Base-by-base conservation (phyloP, 1,284 basidiomycete genomes). In the Chalciporus sp. region DNA sequence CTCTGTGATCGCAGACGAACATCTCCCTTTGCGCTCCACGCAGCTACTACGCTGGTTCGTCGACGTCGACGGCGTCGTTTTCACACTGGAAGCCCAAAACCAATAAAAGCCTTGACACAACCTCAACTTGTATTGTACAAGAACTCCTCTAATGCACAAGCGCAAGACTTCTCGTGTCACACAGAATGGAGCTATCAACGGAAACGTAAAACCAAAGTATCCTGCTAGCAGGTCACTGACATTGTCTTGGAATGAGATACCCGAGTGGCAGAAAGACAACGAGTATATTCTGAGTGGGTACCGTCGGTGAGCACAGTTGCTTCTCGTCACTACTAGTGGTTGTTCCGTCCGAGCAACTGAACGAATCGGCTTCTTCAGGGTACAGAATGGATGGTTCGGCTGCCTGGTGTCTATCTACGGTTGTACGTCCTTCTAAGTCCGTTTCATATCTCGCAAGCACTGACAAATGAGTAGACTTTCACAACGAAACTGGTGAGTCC, bases 401-500 rank as follows among this genome's bases (percentile, higher is more conserved):
- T 92, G 90, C 61, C 67, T 87, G 20, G 68, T 72, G 57, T 92
- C 90, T 12, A 74, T 90, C 12, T 87, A 86, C 66, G 81, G 81
- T 42, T 94, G 91, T 92, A 72, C 71, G 87, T 78, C 46, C 42
- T 49, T 40, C 29, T 58, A 53, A 54, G 53, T 57, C 52, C 53
- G 35, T 54, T 23, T 55, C 43, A 54, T 42, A n/a, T 20, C 42
- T 68, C 44, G 52, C 39, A 42, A 49, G 48, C 40, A 41, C 37
- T 31, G 16, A 35, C 52, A 53, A 58, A 53, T 56, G 51, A 19
- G 7, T 57, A 93, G 92, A 91, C 72, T 63, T 92, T 51, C 92
- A 94, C 70, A 94, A 94, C 63, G 91, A 94, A 73, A 92, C 88
- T 55, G 80, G 89, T 88, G 62, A 55, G 72, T 60, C 45, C 47